These are phyloP conservation scores for Eucalyptus decipiens DNA, from an alignment of 345 rosid species.

Conservation along the genomic window DNA sequence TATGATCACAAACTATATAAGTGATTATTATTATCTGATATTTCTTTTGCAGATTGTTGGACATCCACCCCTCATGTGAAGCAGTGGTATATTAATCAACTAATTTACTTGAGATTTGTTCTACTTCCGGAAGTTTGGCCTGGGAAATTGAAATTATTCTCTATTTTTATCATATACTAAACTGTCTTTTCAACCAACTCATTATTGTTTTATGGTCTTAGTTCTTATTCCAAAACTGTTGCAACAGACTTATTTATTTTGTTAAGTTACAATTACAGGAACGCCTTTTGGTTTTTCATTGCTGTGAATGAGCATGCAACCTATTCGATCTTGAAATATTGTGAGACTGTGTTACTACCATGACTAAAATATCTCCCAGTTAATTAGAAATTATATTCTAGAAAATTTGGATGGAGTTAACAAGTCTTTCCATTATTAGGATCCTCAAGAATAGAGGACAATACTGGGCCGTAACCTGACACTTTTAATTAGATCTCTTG, in stretches of 20 bases:
- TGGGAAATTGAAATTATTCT: background rate
- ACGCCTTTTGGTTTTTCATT: background rate
- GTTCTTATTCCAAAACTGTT: background rate
- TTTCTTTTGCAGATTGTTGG: constrained; percentile 75
- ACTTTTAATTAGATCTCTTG: background rate
- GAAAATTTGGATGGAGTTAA: background rate
- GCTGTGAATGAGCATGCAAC: background rate
- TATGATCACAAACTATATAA: background rate
- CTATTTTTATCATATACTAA: background rate
- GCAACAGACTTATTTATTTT: background rate
- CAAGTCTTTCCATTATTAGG: background rate
- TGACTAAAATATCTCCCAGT: background rate
- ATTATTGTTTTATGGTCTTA: background rate
- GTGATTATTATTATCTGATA: background rate
- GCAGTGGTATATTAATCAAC: constrained; percentile 38
- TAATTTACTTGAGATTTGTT: background rate
- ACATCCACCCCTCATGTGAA: constrained; percentile 56
- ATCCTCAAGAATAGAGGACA: background rate
- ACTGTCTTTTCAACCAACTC: background rate
- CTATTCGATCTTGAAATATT: background rate
- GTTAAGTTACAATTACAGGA: background rate
- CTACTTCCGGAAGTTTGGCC: background rate
- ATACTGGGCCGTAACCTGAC: background rate
- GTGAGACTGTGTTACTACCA: background rate
- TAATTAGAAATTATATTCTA: background rate